phyloP scores from a whole-genome alignment of 2,329 filamentous ascomycete species.

The Gyromitra esculenta region DNA sequence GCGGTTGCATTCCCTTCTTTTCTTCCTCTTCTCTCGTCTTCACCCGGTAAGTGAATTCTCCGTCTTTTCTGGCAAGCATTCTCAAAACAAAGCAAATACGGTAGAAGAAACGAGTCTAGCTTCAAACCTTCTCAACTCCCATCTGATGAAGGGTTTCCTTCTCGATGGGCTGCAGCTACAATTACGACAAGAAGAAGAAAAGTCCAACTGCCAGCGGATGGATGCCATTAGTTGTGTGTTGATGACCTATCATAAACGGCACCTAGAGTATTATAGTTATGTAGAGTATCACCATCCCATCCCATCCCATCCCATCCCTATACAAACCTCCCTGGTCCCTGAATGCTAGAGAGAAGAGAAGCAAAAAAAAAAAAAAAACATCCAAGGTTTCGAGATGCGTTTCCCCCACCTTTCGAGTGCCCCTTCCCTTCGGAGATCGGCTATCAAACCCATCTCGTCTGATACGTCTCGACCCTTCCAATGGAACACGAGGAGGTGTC shows the following conservation, averaged over 20 bases:
- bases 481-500: constrained; percentile 2
- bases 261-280: constrained; percentile 27
- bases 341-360: constrained; percentile 13
- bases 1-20: constrained; percentile 47
- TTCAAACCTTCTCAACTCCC: constrained; percentile 1
- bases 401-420: constrained; percentile 26
- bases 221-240: constrained; percentile 5
- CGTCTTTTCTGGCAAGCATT: constrained; percentile 16
- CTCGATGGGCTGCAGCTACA: constrained; percentile 44
- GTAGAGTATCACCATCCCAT: not conserved
- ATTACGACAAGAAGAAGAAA: constrained; percentile 7
- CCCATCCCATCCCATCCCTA: not conserved
- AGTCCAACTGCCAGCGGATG: constrained; percentile 38
- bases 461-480: constrained; percentile 18
- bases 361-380: not conserved
- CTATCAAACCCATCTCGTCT: constrained; percentile 23
- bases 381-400: constrained; percentile 20
- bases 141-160: constrained; percentile 3
- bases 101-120: constrained; percentile 3
- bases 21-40: constrained; percentile 30
- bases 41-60: constrained; percentile 50
- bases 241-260: constrained; percentile 50
- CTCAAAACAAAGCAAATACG: constrained; percentile 10
- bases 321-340: constrained; percentile 42
- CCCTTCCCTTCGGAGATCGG: constrained; percentile 39